Percentiles rank a stretch among this genome's conserved stretches.
phyloP scores from a whole-genome alignment of 2,329 filamentous ascomycete genomes.

The Ophiognomonia clavigignenti-juglandacearum region DNA sequence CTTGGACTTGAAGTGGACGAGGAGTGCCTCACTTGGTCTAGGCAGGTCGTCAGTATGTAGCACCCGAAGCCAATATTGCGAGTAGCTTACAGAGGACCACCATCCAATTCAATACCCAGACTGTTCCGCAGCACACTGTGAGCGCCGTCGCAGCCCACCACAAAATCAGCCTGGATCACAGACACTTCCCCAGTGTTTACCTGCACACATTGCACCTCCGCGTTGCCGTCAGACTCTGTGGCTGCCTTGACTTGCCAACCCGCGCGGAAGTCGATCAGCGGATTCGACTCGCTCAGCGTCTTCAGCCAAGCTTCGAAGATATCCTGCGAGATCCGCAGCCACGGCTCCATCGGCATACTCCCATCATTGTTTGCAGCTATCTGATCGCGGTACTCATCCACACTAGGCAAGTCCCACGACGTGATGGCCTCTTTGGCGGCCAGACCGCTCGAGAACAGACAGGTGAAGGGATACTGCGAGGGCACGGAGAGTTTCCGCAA shows the following conservation, averaged over 20 bases:
- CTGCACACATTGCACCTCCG: not conserved
- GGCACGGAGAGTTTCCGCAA: constrained; percentile 16
- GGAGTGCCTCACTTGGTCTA: constrained; percentile 10
- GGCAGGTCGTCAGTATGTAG: not conserved
- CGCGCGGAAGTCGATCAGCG: constrained; percentile 22
- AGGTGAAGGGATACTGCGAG: constrained; percentile 14
- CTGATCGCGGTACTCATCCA: constrained; percentile 17
- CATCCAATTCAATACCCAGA: constrained; percentile 8
- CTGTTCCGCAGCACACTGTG: constrained; percentile 1
- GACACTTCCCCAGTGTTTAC: not conserved
- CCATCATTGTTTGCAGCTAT: constrained; percentile 28
- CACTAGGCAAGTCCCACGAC: constrained; percentile 14
- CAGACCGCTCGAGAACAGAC: constrained; percentile 18
- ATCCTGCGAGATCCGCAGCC: constrained; percentile 27
- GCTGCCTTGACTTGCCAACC: constrained; percentile 22
- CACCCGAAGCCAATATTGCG: not conserved
- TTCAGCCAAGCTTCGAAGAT: constrained; percentile 31
- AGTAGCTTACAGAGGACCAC: constrained; percentile 12
- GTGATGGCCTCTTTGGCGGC: constrained; percentile 12
- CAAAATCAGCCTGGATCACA: not conserved
- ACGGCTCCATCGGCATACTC: constrained; percentile 24
- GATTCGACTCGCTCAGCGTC: constrained; percentile 18
- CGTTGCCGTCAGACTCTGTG: not conserved
- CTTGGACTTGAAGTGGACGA: constrained; percentile 20
- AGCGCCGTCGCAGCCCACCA: constrained; percentile 10